These are phyloP conservation scores for Neurospora tetraspora DNA, from an alignment of 495 filamentous ascomycete genomes.

Conservation along the genomic window DNA sequence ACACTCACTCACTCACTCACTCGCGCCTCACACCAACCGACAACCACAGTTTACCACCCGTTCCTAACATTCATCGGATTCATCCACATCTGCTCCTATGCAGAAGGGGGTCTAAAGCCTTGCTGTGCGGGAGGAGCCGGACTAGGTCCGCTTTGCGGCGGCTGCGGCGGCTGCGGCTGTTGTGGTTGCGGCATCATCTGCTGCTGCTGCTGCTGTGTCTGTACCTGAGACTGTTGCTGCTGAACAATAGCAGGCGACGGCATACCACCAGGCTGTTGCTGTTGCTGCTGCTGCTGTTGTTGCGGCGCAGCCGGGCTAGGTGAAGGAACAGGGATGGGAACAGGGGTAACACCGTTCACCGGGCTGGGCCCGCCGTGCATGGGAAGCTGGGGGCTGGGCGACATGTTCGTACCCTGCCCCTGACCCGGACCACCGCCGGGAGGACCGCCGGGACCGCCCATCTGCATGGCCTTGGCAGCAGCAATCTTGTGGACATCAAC, in stretches of 20 bases:
- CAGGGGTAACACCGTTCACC: slow-evolving; percentile 4
- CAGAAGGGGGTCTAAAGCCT: neutral
- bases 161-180: neutral
- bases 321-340: slow-evolving; percentile 5
- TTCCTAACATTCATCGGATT: neutral
- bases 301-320: neutral
- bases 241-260: neutral
- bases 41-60: neutral
- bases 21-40: neutral
- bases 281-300: neutral
- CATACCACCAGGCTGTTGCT: neutral
- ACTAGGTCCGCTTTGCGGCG: neutral
- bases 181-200: neutral
- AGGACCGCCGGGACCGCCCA: slow-evolving; percentile 2
- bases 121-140: neutral
- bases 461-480: slow-evolving; percentile 25
- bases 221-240: neutral
- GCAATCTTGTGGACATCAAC: slow-evolving; percentile 27
- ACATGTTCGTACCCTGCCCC: slow-evolving; percentile 7
- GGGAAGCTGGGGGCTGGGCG: slow-evolving; percentile 11
- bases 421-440: neutral
- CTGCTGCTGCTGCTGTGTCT: neutral
- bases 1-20: neutral
- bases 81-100: neutral
- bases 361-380: neutral